These are phyloP conservation scores for Elaeis guineensis DNA, from an alignment of 176 grass and related monocot genomes.

Conservation along the genomic window DNA sequence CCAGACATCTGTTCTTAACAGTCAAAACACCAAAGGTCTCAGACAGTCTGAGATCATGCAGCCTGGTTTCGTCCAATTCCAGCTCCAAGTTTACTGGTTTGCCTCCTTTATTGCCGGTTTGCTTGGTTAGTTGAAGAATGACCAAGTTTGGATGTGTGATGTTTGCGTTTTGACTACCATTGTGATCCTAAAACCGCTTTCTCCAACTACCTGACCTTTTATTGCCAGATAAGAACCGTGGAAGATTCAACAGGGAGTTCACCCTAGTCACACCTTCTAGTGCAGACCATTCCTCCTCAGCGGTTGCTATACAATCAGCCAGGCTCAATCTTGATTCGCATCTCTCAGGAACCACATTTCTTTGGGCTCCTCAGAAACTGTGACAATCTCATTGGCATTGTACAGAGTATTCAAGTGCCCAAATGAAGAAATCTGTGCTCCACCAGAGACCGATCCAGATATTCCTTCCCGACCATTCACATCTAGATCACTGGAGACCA, in stretches of 20 bases:
- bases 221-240: slow-evolving; percentile 54
- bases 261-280: slow-evolving; percentile 75
- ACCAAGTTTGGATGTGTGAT: too few species aligned
- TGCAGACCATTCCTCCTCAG: slow-evolving; percentile 93
- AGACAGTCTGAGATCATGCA: too few species aligned
- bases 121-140: too few species aligned
- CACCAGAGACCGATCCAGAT: slow-evolving; percentile 13
- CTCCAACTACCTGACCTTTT: slow-evolving; percentile 56
- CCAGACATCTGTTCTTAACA: too few species aligned
- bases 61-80: too few species aligned
- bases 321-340: slow-evolving; percentile 63
- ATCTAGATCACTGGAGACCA: background rate
- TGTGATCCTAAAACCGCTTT: slow-evolving; percentile 32
- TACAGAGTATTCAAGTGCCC: slow-evolving; percentile 36
- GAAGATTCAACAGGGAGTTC: slow-evolving; percentile 93
- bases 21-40: too few species aligned
- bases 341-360: slow-evolving; percentile 29
- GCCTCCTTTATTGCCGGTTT: too few species aligned
- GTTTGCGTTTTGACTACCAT: too few species aligned
- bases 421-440: slow-evolving; percentile 39
- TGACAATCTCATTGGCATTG: slow-evolving; percentile 45
- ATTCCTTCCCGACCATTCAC: slow-evolving; percentile 20
- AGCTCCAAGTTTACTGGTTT: too few species aligned
- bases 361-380: slow-evolving; percentile 23
- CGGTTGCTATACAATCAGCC: slow-evolving; percentile 80